These are phyloP conservation scores for Scenedesmus sp. DNA, from an alignment of 163 green algal species.

Conservation along the genomic window DNA sequence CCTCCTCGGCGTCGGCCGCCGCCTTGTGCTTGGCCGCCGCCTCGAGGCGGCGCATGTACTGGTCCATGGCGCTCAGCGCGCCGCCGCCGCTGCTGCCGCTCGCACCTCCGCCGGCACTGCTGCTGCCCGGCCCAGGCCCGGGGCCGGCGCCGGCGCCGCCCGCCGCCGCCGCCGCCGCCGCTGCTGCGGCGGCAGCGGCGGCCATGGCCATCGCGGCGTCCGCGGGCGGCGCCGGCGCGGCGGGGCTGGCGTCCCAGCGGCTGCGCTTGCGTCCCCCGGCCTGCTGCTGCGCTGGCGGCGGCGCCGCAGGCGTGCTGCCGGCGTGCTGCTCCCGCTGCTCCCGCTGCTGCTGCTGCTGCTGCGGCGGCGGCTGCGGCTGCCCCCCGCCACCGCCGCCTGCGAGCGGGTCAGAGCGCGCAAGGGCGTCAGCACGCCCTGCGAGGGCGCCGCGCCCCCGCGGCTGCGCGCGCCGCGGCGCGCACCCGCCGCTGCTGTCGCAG, in stretches of 20 bases:
- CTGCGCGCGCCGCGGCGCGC: not conserved
- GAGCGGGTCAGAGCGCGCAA: too few species aligned
- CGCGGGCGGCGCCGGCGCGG: not conserved
- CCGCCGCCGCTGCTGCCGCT: conserved; percentile 40
- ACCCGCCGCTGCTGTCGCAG: not conserved
- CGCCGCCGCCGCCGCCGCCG: not conserved
- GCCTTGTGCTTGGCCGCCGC: conserved; percentile 8
- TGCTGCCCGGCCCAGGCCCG: conserved; percentile 12
- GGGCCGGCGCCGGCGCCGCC: not conserved
- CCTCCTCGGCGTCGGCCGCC: conserved; percentile 44
- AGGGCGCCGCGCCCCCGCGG: not conserved
- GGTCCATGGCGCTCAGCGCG: conserved; percentile 71
- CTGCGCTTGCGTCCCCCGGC: conserved; percentile 23
- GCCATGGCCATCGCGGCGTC: not conserved
- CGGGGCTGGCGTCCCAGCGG: conserved; percentile 9
- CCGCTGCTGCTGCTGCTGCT: not conserved
- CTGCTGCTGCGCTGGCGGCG: conserved; percentile 15
- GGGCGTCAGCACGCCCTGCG: not conserved
- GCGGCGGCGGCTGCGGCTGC: conserved; percentile 33
- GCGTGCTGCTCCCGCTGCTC: too few species aligned
- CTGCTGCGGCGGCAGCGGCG: conserved; percentile 8
- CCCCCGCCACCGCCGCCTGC: not conserved
- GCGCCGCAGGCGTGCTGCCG: conserved; percentile 15
- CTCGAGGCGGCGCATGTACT: conserved; percentile 53
- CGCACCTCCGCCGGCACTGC: conserved; percentile 14